Conservation (phyloP, 2,329 filamentous ascomycete species). For the Colletotrichum filicis region DNA sequence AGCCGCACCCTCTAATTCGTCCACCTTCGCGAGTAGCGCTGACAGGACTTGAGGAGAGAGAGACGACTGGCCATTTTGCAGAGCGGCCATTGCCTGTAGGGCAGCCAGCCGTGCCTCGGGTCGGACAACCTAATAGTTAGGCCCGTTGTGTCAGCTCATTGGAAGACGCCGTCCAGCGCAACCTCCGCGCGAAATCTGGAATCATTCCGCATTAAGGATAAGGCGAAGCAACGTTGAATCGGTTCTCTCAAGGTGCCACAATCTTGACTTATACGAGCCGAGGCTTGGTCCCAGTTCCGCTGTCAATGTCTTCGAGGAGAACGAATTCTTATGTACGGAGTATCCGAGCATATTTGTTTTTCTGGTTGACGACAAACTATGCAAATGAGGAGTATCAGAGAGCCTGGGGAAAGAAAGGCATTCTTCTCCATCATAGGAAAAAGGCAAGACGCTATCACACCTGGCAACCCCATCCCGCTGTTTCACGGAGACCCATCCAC, state of each 20-base stretch:
- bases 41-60: not conserved
- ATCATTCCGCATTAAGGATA: constrained; percentile 4
- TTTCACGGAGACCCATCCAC: not conserved
- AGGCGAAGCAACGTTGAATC: constrained; percentile 15
- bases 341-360: not conserved
- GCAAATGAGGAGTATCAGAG: not conserved
- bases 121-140: not conserved
- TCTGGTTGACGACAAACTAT: not conserved
- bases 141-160: not conserved
- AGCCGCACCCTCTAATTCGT: not conserved
- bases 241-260: constrained; percentile 3
- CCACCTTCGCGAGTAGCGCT: constrained; percentile 16
- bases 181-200: not conserved
- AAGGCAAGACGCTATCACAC: not conserved
- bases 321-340: not conserved
- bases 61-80: not conserved
- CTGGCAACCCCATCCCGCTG: not conserved
- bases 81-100: not conserved
- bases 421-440: not conserved
- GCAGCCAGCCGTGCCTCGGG: constrained; percentile 8
- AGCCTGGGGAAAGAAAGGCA: not conserved
- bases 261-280: constrained; percentile 12
- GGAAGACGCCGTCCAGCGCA: not conserved
- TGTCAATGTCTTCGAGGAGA: not conserved
- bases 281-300: not conserved